A percentile compares a stretch with the other conserved stretches of the same genome.
Evolutionary conservation across 2,329 filamentous ascomycete genomes (phyloP).

Genomic region (Hawksworthiomyces lignivorus): DNA sequence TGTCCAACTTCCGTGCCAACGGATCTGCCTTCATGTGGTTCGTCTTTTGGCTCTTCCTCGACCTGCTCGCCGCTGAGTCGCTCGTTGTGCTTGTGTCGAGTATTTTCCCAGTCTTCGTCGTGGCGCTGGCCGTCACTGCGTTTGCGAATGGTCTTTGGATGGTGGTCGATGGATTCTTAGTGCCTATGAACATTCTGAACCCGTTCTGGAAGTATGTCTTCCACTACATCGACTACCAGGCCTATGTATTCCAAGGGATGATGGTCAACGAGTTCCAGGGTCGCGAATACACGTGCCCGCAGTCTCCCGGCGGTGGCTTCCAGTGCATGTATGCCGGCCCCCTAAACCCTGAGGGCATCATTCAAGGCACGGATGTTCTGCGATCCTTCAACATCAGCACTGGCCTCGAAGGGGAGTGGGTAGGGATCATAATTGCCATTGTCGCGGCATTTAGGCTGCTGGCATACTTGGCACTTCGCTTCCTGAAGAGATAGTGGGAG

Average conservation of each 20-base stretch:
- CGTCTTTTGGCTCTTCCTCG: slow-evolving; percentile 79
- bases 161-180: slow-evolving; percentile 76
- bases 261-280: slow-evolving; percentile 79
- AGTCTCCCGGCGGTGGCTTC: slow-evolving; percentile 29
- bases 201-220: slow-evolving; percentile 82
- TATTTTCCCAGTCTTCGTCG: slow-evolving; percentile 71
- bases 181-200: slow-evolving; percentile 64
- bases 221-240: slow-evolving; percentile 82
- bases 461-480: slow-evolving; percentile 9
- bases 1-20: slow-evolving; percentile 63
- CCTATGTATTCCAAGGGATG: slow-evolving; percentile 84
- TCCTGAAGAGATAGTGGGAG: background rate
- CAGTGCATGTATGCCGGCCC: slow-evolving; percentile 64
- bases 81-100: slow-evolving; percentile 70
- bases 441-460: slow-evolving; percentile 57
- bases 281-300: slow-evolving; percentile 53
- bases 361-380: slow-evolving; percentile 64
- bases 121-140: slow-evolving; percentile 69
- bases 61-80: slow-evolving; percentile 73
- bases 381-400: slow-evolving; percentile 60
- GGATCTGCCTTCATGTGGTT: slow-evolving; percentile 65
- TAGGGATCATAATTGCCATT: slow-evolving; percentile 72
- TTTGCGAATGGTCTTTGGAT: slow-evolving; percentile 90
- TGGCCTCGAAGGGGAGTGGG: slow-evolving; percentile 57
- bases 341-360: slow-evolving; percentile 56